phyloP scores from a whole-genome alignment of 1,284 basidiomycete species.

The Rhodotorula sp. region DNA sequence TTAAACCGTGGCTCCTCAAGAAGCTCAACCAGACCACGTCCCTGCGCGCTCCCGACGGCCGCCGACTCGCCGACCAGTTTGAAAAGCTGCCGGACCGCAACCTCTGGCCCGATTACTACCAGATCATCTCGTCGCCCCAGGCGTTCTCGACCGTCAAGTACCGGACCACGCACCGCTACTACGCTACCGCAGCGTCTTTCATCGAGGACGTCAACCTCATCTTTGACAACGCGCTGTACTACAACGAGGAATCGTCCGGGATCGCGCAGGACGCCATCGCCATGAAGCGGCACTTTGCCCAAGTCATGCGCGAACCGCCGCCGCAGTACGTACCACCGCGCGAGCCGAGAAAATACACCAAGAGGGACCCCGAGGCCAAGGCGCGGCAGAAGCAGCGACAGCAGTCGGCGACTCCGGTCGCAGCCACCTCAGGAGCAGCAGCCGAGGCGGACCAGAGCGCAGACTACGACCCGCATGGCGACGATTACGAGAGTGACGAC shows the following conservation, averaged over 20 bases:
- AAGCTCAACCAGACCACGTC: constrained; percentile 37
- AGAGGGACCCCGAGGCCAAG: not conserved
- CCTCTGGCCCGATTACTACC: constrained; percentile 44
- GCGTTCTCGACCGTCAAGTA: constrained; percentile 28
- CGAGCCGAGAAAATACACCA: constrained; percentile 20
- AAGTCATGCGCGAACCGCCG: constrained; percentile 42
- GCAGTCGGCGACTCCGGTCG: not conserved
- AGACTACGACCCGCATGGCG: not conserved
- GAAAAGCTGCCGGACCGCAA: constrained; percentile 38
- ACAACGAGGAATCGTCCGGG: constrained; percentile 42
- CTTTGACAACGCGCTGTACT: constrained; percentile 44
- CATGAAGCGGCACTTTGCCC: constrained; percentile 35
- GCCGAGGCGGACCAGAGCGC: not conserved
- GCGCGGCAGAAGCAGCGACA: not conserved
- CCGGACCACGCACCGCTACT: constrained; percentile 36
- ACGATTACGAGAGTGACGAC: constrained; percentile 3
- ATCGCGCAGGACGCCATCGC: constrained; percentile 43
- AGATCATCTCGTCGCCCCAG: constrained; percentile 20
- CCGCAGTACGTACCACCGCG: constrained; percentile 36
- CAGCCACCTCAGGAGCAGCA: not conserved
- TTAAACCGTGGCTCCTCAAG: constrained; percentile 40
- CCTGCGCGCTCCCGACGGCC: constrained; percentile 32
- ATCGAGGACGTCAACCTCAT: constrained; percentile 41
- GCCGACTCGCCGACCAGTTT: constrained; percentile 41
- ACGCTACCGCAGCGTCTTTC: constrained; percentile 40